phyloP scores from a whole-genome alignment of 2,329 filamentous ascomycete species.

The Alternaria dauci region DNA sequence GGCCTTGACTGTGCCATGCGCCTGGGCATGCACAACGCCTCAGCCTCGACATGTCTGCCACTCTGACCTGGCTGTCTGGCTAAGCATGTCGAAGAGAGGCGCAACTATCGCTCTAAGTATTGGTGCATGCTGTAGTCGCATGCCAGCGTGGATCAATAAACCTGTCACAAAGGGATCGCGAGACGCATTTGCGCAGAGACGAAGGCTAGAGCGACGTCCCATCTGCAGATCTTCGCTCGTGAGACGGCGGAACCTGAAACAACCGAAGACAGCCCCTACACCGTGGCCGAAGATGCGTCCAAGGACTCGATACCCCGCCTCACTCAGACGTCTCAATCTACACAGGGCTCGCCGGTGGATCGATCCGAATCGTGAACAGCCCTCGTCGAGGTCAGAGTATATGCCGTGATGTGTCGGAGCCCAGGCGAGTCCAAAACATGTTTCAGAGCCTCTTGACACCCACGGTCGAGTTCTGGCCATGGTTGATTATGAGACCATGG shows the following conservation, averaged over 20 bases:
- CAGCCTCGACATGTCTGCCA: constrained; percentile 15
- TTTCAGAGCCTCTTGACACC: constrained; percentile 21
- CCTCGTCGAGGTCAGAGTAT: constrained; percentile 20
- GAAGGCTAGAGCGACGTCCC: constrained; percentile 28
- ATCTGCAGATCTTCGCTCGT: constrained; percentile 35
- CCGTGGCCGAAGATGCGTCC: constrained; percentile 23
- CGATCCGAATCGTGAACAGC: constrained; percentile 18
- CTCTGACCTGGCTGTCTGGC: constrained; percentile 15
- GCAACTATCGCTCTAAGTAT: background rate
- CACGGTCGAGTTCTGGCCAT: constrained; percentile 10
- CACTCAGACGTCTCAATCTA: constrained; percentile 26
- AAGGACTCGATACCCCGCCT: constrained; percentile 29
- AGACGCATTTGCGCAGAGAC: constrained; percentile 13
- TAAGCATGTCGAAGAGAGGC: constrained; percentile 3
- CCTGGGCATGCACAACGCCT: background rate
- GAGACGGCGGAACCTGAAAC: constrained; percentile 36
- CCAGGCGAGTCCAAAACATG: constrained; percentile 19
- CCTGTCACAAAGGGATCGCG: constrained; percentile 7
- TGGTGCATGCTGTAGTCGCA: constrained; percentile 3
- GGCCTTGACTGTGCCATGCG: constrained; percentile 20
- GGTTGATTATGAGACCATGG: constrained; percentile 17
- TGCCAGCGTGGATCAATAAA: constrained; percentile 6
- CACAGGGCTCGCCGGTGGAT: constrained; percentile 19
- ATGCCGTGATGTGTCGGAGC: constrained; percentile 16
- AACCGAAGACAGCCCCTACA: constrained; percentile 32